Base-by-base conservation (phyloP, 2,329 filamentous ascomycete genomes). In the Phaeophleospora eucalypticola region DNA sequence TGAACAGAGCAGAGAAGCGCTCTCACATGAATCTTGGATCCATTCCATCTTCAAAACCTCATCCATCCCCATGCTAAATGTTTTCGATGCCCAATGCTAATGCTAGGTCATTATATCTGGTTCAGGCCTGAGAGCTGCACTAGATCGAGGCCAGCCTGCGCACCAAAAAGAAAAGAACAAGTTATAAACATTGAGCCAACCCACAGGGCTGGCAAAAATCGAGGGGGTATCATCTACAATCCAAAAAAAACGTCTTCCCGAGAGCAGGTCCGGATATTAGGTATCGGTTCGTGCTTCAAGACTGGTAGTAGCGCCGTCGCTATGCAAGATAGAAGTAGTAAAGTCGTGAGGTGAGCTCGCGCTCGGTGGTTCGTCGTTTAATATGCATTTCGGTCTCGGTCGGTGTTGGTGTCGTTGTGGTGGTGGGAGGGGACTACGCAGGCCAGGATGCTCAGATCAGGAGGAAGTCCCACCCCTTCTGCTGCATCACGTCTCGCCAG, bases 401-500 rank as follows among this genome's bases (percentile, higher is more conserved):
- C 14, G 12, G 34, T 19, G 15, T 17, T 14, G 19, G 36, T 20
- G 33, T n/a, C 10, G 36, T 34, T 15, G 37, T 15, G 21, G 39
- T 19, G 27, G 12, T 2, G 21, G 36, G 14, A 12, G 21, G 17
- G 16, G 16, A 37, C 6, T 3, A 38, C 33, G 43, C 48, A 61
- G 51, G 58, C 58, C 56, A 59, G 59, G 60, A 62, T 57, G 57
- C 56, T 47, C 56, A 95, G 71, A 96, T 90, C 68, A 96, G 80
- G 68, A 96, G 77, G 73, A 89, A 93, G 67, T 95, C 88, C 90
- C 89, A 95, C 59, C 82, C 82, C 74, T 91, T 93, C 72, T 84
- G 81, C 71, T 81, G 82, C 89, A 96, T 95, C 65, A 91, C 81
- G 71, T 95, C 87, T 73, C 91, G 80, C 91, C 91, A 97, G 82